Conservation (phyloP, 495 filamentous ascomycete genomes). For the Acidiella bohemica region DNA sequence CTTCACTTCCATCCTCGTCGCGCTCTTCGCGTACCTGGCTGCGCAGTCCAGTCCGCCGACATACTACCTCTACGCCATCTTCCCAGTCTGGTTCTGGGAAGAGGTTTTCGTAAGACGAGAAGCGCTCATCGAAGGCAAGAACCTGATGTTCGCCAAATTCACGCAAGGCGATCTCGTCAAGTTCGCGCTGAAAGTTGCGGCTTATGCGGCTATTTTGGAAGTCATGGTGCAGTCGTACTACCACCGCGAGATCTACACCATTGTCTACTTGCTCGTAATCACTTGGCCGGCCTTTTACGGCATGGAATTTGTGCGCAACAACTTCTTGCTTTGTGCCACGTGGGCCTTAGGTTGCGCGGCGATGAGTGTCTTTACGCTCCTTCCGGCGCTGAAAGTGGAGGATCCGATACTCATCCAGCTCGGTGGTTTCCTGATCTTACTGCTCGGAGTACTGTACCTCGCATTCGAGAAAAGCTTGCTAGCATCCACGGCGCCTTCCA, state of each 20-base stretch:
- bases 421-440: slow-evolving; percentile 67
- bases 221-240: slow-evolving; percentile 83
- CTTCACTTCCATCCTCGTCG: slow-evolving; percentile 63
- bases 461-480: slow-evolving; percentile 63
- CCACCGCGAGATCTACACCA: slow-evolving; percentile 71
- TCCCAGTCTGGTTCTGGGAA: slow-evolving; percentile 93
- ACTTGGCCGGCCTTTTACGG: slow-evolving; percentile 74
- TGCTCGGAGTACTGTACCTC: slow-evolving; percentile 67
- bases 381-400: slow-evolving; percentile 78
- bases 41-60: slow-evolving; percentile 66
- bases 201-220: slow-evolving; percentile 62
- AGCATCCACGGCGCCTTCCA: slow-evolving; percentile 22
- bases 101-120: slow-evolving; percentile 73
- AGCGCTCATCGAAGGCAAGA: slow-evolving; percentile 52
- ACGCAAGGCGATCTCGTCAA: slow-evolving; percentile 42
- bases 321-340: slow-evolving; percentile 47
- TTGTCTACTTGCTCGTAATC: slow-evolving; percentile 59
- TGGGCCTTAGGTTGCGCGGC: slow-evolving; percentile 66
- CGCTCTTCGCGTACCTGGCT: slow-evolving; percentile 63
- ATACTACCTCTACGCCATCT: slow-evolving; percentile 87
- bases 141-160: slow-evolving; percentile 44
- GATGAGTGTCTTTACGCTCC: slow-evolving; percentile 84
- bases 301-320: slow-evolving; percentile 48
- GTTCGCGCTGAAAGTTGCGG: slow-evolving; percentile 47
- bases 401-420: slow-evolving; percentile 65